Percentiles rank a stretch among this genome's conserved stretches.
Evolutionary conservation across 352 stramenopile species (phyloP).

Genomic region (Phytophthora megakarya): DNA sequence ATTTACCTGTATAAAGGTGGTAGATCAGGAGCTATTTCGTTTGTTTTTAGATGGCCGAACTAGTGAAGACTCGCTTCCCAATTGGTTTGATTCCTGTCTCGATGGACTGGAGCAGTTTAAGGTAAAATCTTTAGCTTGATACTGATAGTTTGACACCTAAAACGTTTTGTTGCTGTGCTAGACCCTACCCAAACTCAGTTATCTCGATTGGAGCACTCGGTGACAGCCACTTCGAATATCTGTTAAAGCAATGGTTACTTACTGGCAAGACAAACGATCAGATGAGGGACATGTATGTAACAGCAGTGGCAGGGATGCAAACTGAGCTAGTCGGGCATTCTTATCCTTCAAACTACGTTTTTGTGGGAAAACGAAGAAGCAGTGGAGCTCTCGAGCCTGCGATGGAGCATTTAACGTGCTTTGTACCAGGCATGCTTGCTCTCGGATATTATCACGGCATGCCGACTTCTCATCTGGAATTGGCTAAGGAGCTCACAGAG

Average conservation of each 20-base stretch:
- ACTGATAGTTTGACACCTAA: background rate
- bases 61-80: constrained; percentile 37
- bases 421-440: constrained; percentile 81
- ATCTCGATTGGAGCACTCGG: constrained; percentile 64
- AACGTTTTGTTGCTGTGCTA: background rate
- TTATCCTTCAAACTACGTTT: constrained; percentile 43
- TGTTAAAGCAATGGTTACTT: constrained; percentile 78
- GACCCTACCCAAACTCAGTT: constrained; percentile 12
- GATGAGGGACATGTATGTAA: constrained; percentile 57
- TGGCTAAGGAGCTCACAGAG: constrained; percentile 74
- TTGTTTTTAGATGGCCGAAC: constrained; percentile 29
- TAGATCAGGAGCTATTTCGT: background rate
- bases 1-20: background rate
- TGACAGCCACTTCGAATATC: constrained; percentile 81
- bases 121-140: constrained; percentile 15
- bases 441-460: constrained; percentile 69
- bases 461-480: constrained; percentile 51
- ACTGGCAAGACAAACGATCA: constrained; percentile 52
- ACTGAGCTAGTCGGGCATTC: constrained; percentile 44
- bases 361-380: constrained; percentile 48
- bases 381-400: constrained; percentile 32
- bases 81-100: constrained; percentile 54
- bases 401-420: constrained; percentile 91
- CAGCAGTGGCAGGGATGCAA: constrained; percentile 57
- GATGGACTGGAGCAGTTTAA: constrained; percentile 36